Evolutionary conservation across 148 eudicot genomes (phyloP), one percentile per base, ranked within the genome.

Genomic region (Selenicereus undatus): DNA sequence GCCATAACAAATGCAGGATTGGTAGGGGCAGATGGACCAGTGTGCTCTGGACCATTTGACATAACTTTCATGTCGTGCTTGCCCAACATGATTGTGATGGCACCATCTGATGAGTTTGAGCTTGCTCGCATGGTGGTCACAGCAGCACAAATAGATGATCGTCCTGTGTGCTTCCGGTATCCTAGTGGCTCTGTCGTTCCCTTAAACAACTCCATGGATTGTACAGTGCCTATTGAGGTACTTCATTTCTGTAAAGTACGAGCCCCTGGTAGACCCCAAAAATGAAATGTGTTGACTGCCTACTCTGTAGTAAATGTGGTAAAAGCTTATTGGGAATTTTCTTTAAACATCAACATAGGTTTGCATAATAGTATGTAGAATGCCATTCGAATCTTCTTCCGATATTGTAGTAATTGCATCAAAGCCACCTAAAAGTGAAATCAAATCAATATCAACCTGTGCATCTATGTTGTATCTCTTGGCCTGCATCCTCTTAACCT

Each of bases 71-170:
- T 95, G 97, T 91, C 98, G 68, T 93, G 98, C 90, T 88, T 95
- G 82, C 98, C 98, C 26, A 95, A 95, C 85, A 93, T 95, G 97
- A 85, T 95, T 77, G 95, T 95, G 82, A 95, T 95, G 98, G 97
- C 97, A 65, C 98, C 98, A 16, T 89, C 98, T 20, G 95, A 95
- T 86, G 98, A 95, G 84, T 85, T 85, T 84, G 98, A 95, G 80
- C 97, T 95, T 81, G 86, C 88, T 85, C 86, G 90, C 79, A 95
- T 95, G 98, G 94, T 95, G 42, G 89, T 89, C 20, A 89, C 95
- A 65, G 92, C 98, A 65, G 91, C 91, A 78, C 86, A 66, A 36
- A 83, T 95, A 60, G 85, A 95, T 85, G 97, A 95, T 71, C 83
- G 93, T 73, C 98, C 98, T 22, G 89, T 91, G 80, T 95, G 97